Evolutionary conservation across 768 basidiomycete genomes (phyloP), one percentile per base, ranked within the genome.

Genomic region (Trametes sanguinea): DNA sequence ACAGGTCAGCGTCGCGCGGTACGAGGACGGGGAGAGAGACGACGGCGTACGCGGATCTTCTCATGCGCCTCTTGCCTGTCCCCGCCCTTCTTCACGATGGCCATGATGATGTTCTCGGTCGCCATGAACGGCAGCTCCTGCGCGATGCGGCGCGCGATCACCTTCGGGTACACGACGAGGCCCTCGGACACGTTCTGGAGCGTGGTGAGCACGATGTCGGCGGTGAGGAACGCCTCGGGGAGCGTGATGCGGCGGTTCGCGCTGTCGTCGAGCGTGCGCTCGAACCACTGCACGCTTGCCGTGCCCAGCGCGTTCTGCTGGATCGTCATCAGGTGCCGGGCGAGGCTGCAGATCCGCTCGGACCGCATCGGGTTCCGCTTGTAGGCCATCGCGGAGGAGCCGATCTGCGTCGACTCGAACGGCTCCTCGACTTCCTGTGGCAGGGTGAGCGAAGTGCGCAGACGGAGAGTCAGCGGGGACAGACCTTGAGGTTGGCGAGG

Each of bases 81-180:
- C 1, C 95, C 96, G 22, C 94, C 94, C 51, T 85, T 86, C 76
- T 92, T 97, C 64, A 98, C 97, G 45, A 99, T 85, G 1, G 94
- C 94, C 97, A 99, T 98, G 77, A 98, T 98, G 76, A 99, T 84
- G 75, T 99, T 99, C 76, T 99, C 97, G 2, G 97, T 99, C 4
- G 96, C 95, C 97, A 99, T 98, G 83, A 98, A 98, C 1, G 97
- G 97, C 37, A 99, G 83, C 74, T 99, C 97, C 74, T 98, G 93
- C 2, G 87, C 75, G 74, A 99, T 95, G 40, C 94, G 87, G 44
- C 94, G 86, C 9, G 83, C 92, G 65, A 99, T 98, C 63, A 99
- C 96, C 73, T 85, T 89, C 9, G 97, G 97, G 75, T 98, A 98
- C 57, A 99, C 95, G n/a, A 98, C 95, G n/a, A 99, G 83, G 0